Base-by-base conservation (phyloP, 2,329 filamentous ascomycete species). In the Aspergillus versicolor region DNA sequence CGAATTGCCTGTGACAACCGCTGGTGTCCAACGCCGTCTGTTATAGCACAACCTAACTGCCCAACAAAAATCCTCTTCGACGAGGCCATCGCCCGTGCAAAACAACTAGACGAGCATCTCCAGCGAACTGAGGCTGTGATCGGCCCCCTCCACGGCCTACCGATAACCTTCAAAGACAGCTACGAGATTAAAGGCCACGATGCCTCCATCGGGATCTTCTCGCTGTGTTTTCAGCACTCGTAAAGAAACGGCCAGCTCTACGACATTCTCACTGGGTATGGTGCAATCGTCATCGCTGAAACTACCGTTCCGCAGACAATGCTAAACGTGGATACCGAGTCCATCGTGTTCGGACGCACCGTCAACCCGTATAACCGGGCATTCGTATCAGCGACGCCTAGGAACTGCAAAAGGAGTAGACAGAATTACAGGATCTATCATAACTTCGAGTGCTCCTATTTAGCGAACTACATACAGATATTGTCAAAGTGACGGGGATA, bases 81-180 rank as follows among this genome's bases (percentile, higher is more conserved):
- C 22, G 48, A 51, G 8, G 48, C 48, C 11, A 32, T 42, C 37
- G 37, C 34, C 37, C 19, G 37, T 3, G 48, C 48, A 3, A 51
- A 30, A 5, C 8, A 30, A 5, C 37, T 51, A 13, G 48, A 51
- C 13, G 22, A 43, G 22, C 37, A 43, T 5, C 15, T 42, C 13
- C 13, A 17, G 15, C 8, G 7, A 3, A 51, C 38, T 5, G 48
- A 22, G 2, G 24, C 41, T 11, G 13, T 21, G 0, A 24, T 51
- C 9, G 48, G 48, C 3, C 48, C 48, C 3, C 48, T 51, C 2
- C 48, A 43, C 22, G 48, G 48, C 22, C 37, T 51, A 5, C 48
- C 48, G 3, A 51, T 51, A 4, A 51, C 48, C 6, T 51, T 51
- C 48, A 51, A 51, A 19, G 48, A 51, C 19, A 27, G 48, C 48